Evolutionary conservation across 129 eudicot species (phyloP).

Genomic region (Helianthus tuberosus): DNA sequence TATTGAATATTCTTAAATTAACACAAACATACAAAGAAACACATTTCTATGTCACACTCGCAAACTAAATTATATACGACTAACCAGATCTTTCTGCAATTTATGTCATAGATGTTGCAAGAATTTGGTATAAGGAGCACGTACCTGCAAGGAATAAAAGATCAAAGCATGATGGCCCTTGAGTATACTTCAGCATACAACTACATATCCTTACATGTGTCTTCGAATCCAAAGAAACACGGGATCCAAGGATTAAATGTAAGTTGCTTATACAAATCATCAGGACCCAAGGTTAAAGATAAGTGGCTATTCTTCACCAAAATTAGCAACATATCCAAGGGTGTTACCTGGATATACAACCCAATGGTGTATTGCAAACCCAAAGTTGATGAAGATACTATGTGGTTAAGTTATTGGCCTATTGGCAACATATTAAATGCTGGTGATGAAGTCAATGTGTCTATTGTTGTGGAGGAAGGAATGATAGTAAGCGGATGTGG

Average conservation of each 20-base stretch:
- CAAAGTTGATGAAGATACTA: constrained; percentile 2
- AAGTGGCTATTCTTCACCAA: constrained; percentile 10
- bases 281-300: background rate
- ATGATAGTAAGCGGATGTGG: constrained; percentile 22
- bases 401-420: constrained; percentile 42
- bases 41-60: background rate
- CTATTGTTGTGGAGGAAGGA: constrained; percentile 21
- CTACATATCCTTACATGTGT: constrained; percentile 21
- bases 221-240: background rate
- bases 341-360: constrained; percentile 23
- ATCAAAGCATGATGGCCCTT: background rate
- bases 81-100: background rate
- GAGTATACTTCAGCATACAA: constrained; percentile 6
- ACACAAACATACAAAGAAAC: background rate
- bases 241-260: constrained; percentile 23
- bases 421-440: constrained; percentile 13
- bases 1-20: background rate
- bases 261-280: background rate
- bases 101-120: constrained; percentile 26
- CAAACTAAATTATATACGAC: background rate
- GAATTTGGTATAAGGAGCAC: constrained; percentile 40
- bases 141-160: constrained; percentile 11
- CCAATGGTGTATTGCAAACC: constrained; percentile 29
- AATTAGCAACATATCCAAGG: constrained; percentile 10
- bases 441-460: constrained; percentile 27